Conservation (phyloP, 352 stramenopile species). For the Phytophthora cactorum region DNA sequence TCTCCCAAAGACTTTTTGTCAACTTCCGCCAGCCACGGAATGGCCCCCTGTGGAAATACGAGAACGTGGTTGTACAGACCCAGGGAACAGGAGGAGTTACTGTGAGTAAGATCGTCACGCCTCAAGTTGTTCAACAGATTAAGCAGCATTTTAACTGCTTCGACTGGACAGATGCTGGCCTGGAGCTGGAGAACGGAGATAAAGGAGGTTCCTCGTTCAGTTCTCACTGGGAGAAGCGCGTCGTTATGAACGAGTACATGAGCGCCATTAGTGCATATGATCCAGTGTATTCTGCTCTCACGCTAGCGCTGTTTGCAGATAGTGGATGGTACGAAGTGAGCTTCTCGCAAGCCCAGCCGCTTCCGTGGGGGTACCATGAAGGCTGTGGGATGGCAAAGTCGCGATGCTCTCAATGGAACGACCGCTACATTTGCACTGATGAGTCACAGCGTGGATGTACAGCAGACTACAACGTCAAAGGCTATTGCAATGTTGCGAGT, state of each 20-base stretch:
- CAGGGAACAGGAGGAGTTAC: conserved; percentile 51
- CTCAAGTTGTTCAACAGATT: conserved; percentile 61
- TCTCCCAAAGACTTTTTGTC: conserved; percentile 64
- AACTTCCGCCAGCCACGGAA: conserved; percentile 74
- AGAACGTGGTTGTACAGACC: conserved; percentile 66
- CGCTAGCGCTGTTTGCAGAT: conserved; percentile 81
- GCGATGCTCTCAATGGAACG: conserved; percentile 72
- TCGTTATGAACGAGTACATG: conserved; percentile 89
- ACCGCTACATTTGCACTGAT: conserved; percentile 69
- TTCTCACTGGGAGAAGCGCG: conserved; percentile 86
- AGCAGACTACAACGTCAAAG: conserved; percentile 70
- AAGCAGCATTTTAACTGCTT: conserved; percentile 85
- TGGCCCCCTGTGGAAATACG: conserved; percentile 59
- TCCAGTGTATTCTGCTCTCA: conserved; percentile 75
- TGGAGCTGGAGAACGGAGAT: conserved; percentile 80
- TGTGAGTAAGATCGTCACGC: conserved; percentile 81
- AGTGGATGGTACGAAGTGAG: conserved; percentile 82
- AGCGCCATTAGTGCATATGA: conserved; percentile 79
- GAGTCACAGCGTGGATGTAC: conserved; percentile 57
- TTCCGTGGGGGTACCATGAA: conserved; percentile 79
- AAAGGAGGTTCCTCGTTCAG: conserved; percentile 65
- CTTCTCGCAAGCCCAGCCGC: conserved; percentile 59
- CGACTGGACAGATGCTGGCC: conserved; percentile 61
- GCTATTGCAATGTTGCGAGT: conserved; percentile 74
- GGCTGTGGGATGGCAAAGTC: conserved; percentile 69